phyloP scores from a whole-genome alignment of 129 eudicot species.

The Lonicera japonica region DNA sequence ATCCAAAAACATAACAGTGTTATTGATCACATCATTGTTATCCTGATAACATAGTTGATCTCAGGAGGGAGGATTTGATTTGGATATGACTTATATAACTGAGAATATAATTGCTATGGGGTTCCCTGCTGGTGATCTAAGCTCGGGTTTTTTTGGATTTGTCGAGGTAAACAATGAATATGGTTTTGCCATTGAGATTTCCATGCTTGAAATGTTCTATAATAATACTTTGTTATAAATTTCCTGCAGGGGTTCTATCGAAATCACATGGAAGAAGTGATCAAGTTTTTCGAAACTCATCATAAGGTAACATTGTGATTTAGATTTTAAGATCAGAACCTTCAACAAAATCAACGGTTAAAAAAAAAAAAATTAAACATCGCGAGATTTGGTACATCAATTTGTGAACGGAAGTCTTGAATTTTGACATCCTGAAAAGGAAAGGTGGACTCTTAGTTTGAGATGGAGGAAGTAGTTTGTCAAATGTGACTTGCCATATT shows the following conservation, averaged over 20 bases:
- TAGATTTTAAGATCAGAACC: background rate
- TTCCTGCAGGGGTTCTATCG: slow-evolving; percentile 82
- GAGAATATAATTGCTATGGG: slow-evolving; percentile 98
- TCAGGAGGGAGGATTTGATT: slow-evolving; percentile 94
- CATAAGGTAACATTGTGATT: slow-evolving; percentile 51
- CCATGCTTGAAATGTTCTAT: slow-evolving; percentile 11
- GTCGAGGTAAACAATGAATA: slow-evolving; percentile 58
- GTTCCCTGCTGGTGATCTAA: slow-evolving; percentile 96
- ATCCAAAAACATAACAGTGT: too few relatives aligned
- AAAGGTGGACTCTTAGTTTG: too few relatives aligned
- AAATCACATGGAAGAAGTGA: slow-evolving; percentile 98
- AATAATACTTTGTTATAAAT: slow-evolving; percentile 20
- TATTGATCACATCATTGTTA: too few relatives aligned
- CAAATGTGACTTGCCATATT: background rate
- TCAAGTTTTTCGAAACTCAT: slow-evolving; percentile 87
- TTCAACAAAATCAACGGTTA: too few relatives aligned
- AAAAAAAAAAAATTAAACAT: too few relatives aligned
- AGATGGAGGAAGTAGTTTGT: too few relatives aligned
- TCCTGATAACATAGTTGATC: slow-evolving; percentile 6
- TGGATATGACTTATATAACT: slow-evolving; percentile 94
- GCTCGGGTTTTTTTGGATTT: slow-evolving; percentile 91
- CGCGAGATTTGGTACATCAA: too few relatives aligned
- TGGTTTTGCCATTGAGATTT: slow-evolving; percentile 3
- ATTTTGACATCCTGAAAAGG: too few relatives aligned
- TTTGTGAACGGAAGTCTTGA: too few relatives aligned